Conservation (phyloP, 768 basidiomycete genomes). For the Termitomyces sp. region DNA sequence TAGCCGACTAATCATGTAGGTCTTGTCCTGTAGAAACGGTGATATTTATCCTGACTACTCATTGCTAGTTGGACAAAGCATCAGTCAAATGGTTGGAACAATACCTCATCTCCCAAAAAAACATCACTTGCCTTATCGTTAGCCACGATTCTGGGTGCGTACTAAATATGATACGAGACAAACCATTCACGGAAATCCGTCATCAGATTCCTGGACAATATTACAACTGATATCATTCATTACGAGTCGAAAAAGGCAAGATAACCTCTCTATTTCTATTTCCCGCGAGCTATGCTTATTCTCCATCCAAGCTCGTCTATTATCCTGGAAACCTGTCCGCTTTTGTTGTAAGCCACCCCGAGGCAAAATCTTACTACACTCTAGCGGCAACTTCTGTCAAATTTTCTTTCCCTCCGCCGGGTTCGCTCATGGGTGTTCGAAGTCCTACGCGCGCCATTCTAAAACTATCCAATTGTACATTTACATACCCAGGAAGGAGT, state of each 20-base stretch:
- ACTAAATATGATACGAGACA: conserved; percentile 2
- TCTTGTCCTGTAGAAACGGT: conserved; percentile 12
- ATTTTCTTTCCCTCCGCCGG: conserved; percentile 94
- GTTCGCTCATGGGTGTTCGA: conserved; percentile 94
- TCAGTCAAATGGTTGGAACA: conserved; percentile 93
- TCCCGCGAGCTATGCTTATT: conserved; percentile 9
- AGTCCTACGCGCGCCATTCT: conserved; percentile 95
- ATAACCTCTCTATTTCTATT: not conserved
- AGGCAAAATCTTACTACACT: conserved; percentile 96
- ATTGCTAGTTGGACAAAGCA: conserved; percentile 63
- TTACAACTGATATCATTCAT: conserved; percentile 96
- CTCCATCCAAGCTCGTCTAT: conserved; percentile 67
- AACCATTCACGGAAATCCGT: conserved; percentile 12
- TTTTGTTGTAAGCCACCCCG: conserved; percentile 88
- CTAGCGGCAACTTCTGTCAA: conserved; percentile 91
- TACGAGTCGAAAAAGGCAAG: conserved; percentile 89
- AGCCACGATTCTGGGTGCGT: conserved; percentile 94
- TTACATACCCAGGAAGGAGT: conserved; percentile 85
- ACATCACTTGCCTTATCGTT: conserved; percentile 89
- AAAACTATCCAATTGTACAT: conserved; percentile 89
- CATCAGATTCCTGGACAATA: conserved; percentile 84
- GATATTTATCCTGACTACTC: not conserved
- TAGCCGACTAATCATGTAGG: conserved; percentile 90
- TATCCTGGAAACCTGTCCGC: conserved; percentile 90
- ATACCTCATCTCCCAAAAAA: conserved; percentile 76